Evolutionary conservation across 495 filamentous ascomycete species (phyloP).

Genomic region (Penicillium tannophilum): DNA sequence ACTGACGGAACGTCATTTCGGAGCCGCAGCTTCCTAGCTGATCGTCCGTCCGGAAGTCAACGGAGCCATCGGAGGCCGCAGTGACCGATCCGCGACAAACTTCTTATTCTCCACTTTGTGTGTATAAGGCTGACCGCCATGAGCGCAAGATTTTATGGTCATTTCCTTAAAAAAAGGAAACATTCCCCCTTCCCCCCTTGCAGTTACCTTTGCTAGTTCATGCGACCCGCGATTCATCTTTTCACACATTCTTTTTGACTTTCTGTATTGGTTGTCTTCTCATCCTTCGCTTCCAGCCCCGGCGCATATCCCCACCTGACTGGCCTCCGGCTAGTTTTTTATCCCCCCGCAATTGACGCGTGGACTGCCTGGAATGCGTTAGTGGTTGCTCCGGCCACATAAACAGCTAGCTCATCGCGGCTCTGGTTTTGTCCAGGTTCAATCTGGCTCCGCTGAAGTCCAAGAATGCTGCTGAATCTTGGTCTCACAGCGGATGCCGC

Average conservation of each 20-base stretch:
- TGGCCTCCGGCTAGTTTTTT: neutral
- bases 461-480: constrained; percentile 50
- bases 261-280: neutral
- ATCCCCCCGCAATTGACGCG: constrained; percentile 24
- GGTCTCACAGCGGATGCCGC: constrained; percentile 56
- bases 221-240: neutral
- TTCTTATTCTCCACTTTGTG: neutral
- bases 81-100: neutral
- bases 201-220: neutral
- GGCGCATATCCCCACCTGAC: constrained; percentile 5
- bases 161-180: neutral
- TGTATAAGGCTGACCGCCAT: constrained; percentile 25
- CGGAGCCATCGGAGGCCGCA: neutral
- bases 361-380: constrained; percentile 16
- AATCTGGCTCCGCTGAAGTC: constrained; percentile 29
- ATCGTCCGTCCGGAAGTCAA: neutral
- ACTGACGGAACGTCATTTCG: too few relatives aligned
- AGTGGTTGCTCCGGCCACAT: constrained; percentile 8
- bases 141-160: neutral
- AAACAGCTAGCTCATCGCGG: constrained; percentile 4
- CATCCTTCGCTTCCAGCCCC: neutral
- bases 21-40: neutral
- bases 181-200: constrained; percentile 13
- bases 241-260: neutral
- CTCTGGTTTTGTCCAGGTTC: constrained; percentile 7